Evolutionary conservation across 441 rosid genomes (phyloP).

Genomic region (Pelargonium citronellum): DNA sequence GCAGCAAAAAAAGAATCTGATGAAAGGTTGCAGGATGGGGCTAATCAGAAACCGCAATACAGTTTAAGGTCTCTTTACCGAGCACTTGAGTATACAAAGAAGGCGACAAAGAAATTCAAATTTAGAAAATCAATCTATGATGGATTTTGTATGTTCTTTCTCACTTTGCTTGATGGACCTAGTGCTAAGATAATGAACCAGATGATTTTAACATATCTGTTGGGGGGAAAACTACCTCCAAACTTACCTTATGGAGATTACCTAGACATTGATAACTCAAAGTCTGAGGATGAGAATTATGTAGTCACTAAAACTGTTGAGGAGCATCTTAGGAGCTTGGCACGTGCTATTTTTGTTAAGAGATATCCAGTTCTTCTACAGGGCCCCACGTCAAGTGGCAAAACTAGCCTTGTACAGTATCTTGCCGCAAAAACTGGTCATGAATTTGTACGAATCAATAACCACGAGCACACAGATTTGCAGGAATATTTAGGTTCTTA

Average conservation of each 20-base stretch:
- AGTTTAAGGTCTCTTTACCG: conserved; percentile 96
- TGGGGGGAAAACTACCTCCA: conserved; percentile 43
- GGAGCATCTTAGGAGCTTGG: conserved; percentile 70
- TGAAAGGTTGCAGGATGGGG: conserved; percentile 97
- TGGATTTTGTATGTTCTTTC: conserved; percentile 92
- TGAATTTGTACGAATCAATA: conserved; percentile 88
- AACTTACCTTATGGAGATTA: conserved; percentile 40
- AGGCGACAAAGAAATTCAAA: conserved; percentile 54
- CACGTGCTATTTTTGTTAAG: conserved; percentile 76
- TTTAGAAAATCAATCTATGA: conserved; percentile 69
- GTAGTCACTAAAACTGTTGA: conserved; percentile 70
- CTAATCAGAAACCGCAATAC: conserved; percentile 95
- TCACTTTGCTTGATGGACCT: conserved; percentile 71
- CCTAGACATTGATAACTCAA: conserved; percentile 31
- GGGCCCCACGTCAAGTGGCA: conserved; percentile 99
- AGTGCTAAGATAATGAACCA: conserved; percentile 75
- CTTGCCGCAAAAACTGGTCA: conserved; percentile 86
- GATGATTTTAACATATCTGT: conserved; percentile 44
- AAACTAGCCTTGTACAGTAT: conserved; percentile 96
- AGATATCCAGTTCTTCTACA: conserved; percentile 91
- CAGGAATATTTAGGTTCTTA: conserved; percentile 95
- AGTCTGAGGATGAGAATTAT: conserved; percentile 47
- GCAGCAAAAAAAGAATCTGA: conserved; percentile 71
- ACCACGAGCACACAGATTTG: conserved; percentile 94
- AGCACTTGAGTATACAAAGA: conserved; percentile 73